phyloP scores from a whole-genome alignment of 2,329 filamentous ascomycete genomes.

The Alternaria sp. region DNA sequence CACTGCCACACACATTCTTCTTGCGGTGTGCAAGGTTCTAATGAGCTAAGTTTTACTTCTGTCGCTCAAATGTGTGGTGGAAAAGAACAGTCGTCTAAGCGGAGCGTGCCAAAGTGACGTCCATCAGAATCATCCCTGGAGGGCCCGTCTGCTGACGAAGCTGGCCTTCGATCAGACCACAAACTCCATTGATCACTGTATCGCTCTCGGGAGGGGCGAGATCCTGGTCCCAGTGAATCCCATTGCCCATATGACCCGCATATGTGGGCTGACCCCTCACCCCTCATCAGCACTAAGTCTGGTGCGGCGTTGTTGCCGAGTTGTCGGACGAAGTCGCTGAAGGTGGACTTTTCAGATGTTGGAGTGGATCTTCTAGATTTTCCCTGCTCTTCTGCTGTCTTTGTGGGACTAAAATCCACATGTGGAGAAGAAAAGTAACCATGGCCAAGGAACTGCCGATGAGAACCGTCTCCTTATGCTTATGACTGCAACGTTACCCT shows the following conservation, averaged over 20 bases:
- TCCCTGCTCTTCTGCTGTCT: conserved; percentile 3
- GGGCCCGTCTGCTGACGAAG: conserved; percentile 2
- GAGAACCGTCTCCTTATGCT: not conserved
- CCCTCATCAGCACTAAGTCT: conserved; percentile 10
- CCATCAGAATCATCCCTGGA: not conserved
- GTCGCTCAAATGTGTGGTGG: not conserved
- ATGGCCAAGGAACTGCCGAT: not conserved
- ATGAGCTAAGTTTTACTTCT: not conserved
- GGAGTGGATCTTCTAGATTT: not conserved
- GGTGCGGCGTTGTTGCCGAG: not conserved
- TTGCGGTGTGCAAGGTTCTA: not conserved
- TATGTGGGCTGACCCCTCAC: conserved; percentile 17
- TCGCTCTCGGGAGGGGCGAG: conserved; percentile 10
- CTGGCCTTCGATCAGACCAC: not conserved
- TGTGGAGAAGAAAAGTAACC: conserved; percentile 1
- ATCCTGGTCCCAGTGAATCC: conserved; percentile 9
- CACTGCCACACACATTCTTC: not conserved
- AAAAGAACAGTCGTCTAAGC: not conserved
- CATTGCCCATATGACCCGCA: conserved; percentile 15
- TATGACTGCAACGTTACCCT: conserved; percentile 9
- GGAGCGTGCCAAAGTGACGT: conserved; percentile 1
- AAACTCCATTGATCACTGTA: not conserved
- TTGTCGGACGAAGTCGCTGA: not conserved
- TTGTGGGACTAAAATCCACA: not conserved
- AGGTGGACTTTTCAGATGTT: not conserved